Base-by-base conservation (phyloP, 2,329 filamentous ascomycete genomes). In the Myriosclerotinia curreyana region DNA sequence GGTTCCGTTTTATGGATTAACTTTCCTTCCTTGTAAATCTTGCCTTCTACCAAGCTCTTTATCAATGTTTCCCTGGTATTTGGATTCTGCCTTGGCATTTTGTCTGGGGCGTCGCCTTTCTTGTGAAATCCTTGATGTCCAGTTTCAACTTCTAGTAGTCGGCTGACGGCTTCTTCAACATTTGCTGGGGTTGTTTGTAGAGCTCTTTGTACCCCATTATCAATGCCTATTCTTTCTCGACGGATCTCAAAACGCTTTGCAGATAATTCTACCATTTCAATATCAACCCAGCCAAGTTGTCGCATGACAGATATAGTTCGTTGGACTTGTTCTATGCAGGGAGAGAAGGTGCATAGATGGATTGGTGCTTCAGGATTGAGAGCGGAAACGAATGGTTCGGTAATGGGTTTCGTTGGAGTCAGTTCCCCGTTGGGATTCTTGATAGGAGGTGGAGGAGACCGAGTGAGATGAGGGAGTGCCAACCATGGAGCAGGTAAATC, bases 321-420 rank as follows among this genome's bases (percentile, higher is more conserved):
- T 61, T 90, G 92, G 28, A 96, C 94, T 79, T 99, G 95, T 77
- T 99, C 95, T 69, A 99, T 96, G 76, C 95, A 99, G 0, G 95
- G 95, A 1, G 90, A 96, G 78, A 99, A 99, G 0, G 92, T 96
- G 79, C 95, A 99, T 62, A 99, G 83, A 73, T 95, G 83, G 1
- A 88, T 85, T 6, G 89, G 83, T 50, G 84, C 82, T n/a, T 82
- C 81, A 0, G 91, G 86, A 69, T 95, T 88, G 14, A 98, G 81
- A 0, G 85, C 82, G 0, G 85, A 87, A 20, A 82, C 74, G 79
- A 83, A 86, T 50, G 77, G 76, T 42, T 68, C 40, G 3, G 49
- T 15, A 5, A 38, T 20, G 11, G 46, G 25, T 44, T 56, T 63
- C 1, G 20, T 14, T 44, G 25, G 40, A 34, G 31, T 12, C 49